Percentiles rank a stretch among this genome's conserved stretches.
phyloP scores from a whole-genome alignment of 2,329 filamentous ascomycete genomes.

The Lachnum nothofagi region DNA sequence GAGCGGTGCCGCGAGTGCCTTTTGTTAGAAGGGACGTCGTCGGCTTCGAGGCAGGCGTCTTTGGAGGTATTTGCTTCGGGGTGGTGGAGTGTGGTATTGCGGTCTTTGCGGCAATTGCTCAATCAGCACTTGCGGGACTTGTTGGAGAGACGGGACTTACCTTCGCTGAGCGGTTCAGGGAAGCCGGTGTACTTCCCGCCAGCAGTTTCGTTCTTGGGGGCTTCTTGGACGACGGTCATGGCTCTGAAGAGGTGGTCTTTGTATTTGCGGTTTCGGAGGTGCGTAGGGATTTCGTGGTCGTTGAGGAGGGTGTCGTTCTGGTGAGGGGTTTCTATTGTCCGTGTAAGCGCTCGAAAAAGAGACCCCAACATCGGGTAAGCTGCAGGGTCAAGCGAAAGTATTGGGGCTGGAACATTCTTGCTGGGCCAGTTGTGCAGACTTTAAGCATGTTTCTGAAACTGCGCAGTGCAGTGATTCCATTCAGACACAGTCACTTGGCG shows the following conservation, averaged over 20 bases:
- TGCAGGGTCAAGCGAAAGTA: background rate
- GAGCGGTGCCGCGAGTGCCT: slow-evolving; percentile 18
- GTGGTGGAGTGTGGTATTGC: slow-evolving; percentile 58
- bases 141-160: slow-evolving; percentile 12
- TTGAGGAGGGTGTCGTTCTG: slow-evolving; percentile 3
- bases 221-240: slow-evolving; percentile 22
- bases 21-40: slow-evolving; percentile 44
- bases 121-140: background rate
- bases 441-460: background rate
- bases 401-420: background rate
- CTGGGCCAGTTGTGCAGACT: too few relatives aligned
- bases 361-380: slow-evolving; percentile 6
- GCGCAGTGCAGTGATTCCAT: background rate
- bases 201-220: slow-evolving; percentile 1
- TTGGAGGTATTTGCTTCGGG: slow-evolving; percentile 56
- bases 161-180: slow-evolving; percentile 28
- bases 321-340: background rate
- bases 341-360: slow-evolving; percentile 10
- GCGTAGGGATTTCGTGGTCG: background rate
- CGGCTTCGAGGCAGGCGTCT: slow-evolving; percentile 51
- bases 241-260: slow-evolving; percentile 4
- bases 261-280: slow-evolving; percentile 1
- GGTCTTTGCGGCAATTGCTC: slow-evolving; percentile 28
- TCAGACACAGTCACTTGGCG: background rate
- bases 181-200: slow-evolving; percentile 34